Evolutionary conservation across 192 early-diverging fungal genomes (phyloP).

Genomic region (Spizellomyces sp.): DNA sequence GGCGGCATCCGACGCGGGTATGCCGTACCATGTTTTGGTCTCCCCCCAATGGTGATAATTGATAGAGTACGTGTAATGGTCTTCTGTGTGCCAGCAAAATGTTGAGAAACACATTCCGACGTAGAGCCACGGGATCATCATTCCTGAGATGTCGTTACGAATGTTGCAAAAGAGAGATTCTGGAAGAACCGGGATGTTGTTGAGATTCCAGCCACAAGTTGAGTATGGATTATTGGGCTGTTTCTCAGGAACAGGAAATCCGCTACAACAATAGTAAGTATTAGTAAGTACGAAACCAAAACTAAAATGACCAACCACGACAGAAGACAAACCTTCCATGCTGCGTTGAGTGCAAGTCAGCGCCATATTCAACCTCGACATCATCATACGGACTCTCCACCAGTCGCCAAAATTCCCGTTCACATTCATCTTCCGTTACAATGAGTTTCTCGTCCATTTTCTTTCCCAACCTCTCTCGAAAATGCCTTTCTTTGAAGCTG

Average conservation of each 20-base stretch:
- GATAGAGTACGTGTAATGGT: conserved; percentile 95
- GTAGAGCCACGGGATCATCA: conserved; percentile 98
- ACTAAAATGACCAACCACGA: conserved; percentile 3
- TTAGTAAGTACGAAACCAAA: conserved; percentile 16
- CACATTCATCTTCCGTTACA: conserved; percentile 77
- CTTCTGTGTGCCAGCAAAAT: conserved; percentile 99
- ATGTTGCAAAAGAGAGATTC: conserved; percentile 88
- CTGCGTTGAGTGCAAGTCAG: conserved; percentile 87
- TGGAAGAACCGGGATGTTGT: conserved; percentile 77
- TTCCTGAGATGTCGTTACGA: conserved; percentile 90
- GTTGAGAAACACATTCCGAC: conserved; percentile 94
- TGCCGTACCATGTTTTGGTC: conserved; percentile 98
- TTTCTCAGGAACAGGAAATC: conserved; percentile 76
- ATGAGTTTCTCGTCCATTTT: conserved; percentile 3
- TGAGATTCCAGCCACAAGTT: conserved; percentile 83
- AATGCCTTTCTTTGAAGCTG: conserved; percentile 79
- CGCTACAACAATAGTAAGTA: conserved; percentile 46
- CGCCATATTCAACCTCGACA: conserved; percentile 94
- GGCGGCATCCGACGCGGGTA: conserved; percentile 77
- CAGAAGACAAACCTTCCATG: conserved; percentile 72
- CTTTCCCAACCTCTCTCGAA: conserved; percentile 49
- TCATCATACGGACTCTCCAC: conserved; percentile 84
- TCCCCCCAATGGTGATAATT: conserved; percentile 96
- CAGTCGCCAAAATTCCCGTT: conserved; percentile 92
- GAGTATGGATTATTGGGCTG: conserved; percentile 69